Conservation (phyloP, 1,284 basidiomycete genomes). For the Caloboletus firmus region DNA sequence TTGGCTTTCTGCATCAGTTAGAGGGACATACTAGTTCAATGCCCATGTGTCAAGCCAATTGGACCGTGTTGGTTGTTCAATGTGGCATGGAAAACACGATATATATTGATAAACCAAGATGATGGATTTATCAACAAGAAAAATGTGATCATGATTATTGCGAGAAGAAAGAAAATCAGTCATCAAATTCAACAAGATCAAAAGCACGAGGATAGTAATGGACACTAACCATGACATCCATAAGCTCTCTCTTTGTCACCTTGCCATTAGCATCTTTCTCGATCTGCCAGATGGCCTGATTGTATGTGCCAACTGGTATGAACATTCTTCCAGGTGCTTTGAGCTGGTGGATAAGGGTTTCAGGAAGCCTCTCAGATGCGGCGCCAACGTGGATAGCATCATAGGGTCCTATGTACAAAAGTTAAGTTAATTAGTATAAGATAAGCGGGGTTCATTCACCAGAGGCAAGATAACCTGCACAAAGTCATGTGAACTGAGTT, state of each 20-base stretch:
- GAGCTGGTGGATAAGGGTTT: constrained; percentile 77
- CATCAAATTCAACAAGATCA: constrained; percentile 14
- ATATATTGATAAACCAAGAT: not conserved
- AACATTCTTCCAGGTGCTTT: constrained; percentile 89
- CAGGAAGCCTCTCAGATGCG: constrained; percentile 78
- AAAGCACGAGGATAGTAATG: constrained; percentile 7
- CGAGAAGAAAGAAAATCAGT: constrained; percentile 4
- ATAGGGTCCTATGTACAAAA: constrained; percentile 61
- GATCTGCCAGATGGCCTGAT: constrained; percentile 70
- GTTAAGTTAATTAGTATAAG: not conserved
- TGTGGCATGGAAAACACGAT: not conserved
- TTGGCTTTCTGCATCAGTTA: constrained; percentile 31
- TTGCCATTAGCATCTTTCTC: constrained; percentile 79
- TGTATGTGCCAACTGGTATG: constrained; percentile 78
- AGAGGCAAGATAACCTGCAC: constrained; percentile 30
- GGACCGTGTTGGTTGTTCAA: not conserved
- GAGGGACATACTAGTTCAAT: constrained; percentile 28
- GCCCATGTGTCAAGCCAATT: not conserved
- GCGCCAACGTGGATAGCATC: constrained; percentile 95
- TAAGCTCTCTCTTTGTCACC: constrained; percentile 67
- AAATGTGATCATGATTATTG: not conserved
- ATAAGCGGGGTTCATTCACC: constrained; percentile 19
- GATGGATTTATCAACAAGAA: not conserved
- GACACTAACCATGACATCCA: constrained; percentile 75
- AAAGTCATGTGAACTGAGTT: not conserved